These are phyloP conservation scores for Echium plantagineum DNA, from an alignment of 257 asterid species.

Conservation along the genomic window DNA sequence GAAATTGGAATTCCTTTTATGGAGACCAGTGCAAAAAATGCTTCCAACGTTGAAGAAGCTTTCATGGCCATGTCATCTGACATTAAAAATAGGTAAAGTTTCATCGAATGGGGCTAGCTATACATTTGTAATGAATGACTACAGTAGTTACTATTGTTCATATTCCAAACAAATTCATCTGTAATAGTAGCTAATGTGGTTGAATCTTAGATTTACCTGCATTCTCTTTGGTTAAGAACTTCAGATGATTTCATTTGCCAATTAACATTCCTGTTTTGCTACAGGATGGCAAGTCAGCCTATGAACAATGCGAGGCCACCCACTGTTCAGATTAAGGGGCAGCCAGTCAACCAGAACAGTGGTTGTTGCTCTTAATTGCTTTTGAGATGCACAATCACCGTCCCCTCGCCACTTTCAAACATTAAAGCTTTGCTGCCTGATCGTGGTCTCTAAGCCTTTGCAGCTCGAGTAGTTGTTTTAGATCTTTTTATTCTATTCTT, in stretches of 20 bases:
- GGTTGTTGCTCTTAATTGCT: conserved; percentile 53
- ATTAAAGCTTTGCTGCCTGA: background rate
- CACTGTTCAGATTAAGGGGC: conserved; percentile 64
- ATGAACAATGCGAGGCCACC: conserved; percentile 46
- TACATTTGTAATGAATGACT: too few relatives aligned
- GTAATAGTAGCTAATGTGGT: background rate
- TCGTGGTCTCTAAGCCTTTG: conserved; percentile 8
- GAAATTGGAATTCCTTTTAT: conserved; percentile 87
- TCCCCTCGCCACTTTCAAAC: conserved; percentile 1
- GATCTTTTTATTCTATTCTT: conserved; percentile 23
- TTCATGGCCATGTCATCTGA: conserved; percentile 93
- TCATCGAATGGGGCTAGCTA: background rate
- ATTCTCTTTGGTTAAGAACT: background rate
- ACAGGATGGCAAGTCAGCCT: conserved; percentile 74
- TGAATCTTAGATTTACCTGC: background rate
- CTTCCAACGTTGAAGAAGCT: conserved; percentile 80
- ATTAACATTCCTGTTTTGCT: background rate
- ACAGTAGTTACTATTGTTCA: background rate
- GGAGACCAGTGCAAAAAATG: conserved; percentile 94
- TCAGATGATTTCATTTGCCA: too few relatives aligned
- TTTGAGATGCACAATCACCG: background rate
- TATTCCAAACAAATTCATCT: background rate
- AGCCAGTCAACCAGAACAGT: conserved; percentile 59
- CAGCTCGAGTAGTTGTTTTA: conserved; percentile 6
- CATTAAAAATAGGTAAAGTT: conserved; percentile 55